phyloP scores from a whole-genome alignment of 108 stramenopile species.

The Cyclotella choctawhatcheeana region DNA sequence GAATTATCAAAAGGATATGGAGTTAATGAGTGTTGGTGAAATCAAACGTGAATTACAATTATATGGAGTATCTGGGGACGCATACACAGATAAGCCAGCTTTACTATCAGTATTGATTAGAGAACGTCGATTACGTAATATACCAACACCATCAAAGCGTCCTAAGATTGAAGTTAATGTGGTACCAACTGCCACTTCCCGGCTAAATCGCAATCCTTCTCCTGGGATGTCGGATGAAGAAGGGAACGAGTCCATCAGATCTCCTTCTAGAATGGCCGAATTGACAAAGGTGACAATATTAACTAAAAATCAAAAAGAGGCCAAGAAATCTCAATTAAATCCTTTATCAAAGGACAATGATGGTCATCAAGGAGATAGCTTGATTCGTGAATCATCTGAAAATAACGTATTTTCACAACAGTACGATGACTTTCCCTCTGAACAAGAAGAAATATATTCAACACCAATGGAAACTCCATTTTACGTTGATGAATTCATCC shows the following conservation, averaged over 20 bases:
- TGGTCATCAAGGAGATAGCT: no score
- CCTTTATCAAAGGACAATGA: background rate
- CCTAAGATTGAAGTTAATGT: constrained; percentile 13
- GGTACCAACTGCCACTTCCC: constrained; percentile 4
- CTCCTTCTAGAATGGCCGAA: constrained; percentile 23
- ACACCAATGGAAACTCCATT: background rate
- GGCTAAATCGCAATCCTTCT: constrained; percentile 1
- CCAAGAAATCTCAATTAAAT: background rate
- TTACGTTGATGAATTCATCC: background rate
- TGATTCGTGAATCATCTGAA: no score
- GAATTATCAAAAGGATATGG: constrained; percentile 28
- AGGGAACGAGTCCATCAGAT: constrained; percentile 20
- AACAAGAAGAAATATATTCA: background rate
- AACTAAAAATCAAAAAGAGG: constrained; percentile 8
- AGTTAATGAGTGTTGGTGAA: constrained; percentile 37
- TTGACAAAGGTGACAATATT: constrained; percentile 16
- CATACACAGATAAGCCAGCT: constrained; percentile 12
- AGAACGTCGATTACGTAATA: constrained; percentile 18
- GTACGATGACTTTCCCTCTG: background rate
- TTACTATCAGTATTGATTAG: constrained; percentile 20
- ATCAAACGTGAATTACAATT: constrained; percentile 41
- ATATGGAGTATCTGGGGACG: constrained; percentile 26
- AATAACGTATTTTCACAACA: no score
- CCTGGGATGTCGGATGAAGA: constrained; percentile 11
- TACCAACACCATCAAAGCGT: constrained; percentile 13